These are phyloP conservation scores for Hyphopichia burtonii DNA, from an alignment of 1,139 yeast species.

Conservation along the genomic window DNA sequence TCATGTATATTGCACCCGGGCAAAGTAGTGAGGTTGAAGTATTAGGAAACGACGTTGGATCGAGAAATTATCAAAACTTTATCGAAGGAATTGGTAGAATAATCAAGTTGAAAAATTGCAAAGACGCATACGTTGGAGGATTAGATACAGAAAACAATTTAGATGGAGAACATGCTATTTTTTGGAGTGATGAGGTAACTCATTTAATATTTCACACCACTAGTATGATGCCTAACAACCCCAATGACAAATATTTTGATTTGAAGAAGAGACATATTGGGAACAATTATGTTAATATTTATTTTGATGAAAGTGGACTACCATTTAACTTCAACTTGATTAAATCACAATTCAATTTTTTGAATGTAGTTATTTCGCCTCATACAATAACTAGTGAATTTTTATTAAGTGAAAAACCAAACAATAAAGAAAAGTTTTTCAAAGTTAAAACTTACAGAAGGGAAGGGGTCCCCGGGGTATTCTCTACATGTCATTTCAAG, in stretches of 20 bases:
- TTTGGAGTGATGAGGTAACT: constrained; percentile 69
- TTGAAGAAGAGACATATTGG: constrained; percentile 84
- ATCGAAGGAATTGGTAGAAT: constrained; percentile 58
- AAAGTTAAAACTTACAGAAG: constrained; percentile 64
- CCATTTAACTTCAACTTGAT: constrained; percentile 72
- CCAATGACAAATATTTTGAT: constrained; percentile 45
- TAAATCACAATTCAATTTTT: constrained; percentile 77
- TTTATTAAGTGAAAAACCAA: background rate
- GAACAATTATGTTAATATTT: constrained; percentile 77
- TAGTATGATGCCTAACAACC: constrained; percentile 68
- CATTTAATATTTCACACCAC: constrained; percentile 79
- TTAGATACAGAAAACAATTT: constrained; percentile 64
- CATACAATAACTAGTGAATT: constrained; percentile 27
- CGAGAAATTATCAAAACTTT: constrained; percentile 59
- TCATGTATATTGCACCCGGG: constrained; percentile 68
- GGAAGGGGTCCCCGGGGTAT: constrained; percentile 71
- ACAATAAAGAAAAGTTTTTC: constrained; percentile 30
- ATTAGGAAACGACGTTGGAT: constrained; percentile 64
- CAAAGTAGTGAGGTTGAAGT: constrained; percentile 67
- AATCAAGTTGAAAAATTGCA: constrained; percentile 54
- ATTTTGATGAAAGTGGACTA: constrained; percentile 67
- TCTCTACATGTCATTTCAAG: constrained; percentile 75
- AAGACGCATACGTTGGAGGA: constrained; percentile 72
- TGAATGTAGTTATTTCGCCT: constrained; percentile 77
- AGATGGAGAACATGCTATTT: constrained; percentile 76